Conservation (phyloP, 352 stramenopile genomes). For the Discostella stelligera region DNA sequence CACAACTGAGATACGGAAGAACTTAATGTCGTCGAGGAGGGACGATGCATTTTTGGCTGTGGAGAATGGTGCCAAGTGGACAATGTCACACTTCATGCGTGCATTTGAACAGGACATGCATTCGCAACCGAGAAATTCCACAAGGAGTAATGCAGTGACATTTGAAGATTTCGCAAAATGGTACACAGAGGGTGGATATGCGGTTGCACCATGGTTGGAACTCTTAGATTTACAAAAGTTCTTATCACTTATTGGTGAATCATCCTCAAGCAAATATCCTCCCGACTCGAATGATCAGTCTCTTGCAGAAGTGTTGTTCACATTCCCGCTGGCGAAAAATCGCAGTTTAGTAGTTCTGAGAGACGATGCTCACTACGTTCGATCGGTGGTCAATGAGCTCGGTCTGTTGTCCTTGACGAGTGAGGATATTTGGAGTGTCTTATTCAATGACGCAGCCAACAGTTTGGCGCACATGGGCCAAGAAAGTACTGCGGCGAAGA, state of each 20-base stretch:
- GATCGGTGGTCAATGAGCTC: slow-evolving; percentile 69
- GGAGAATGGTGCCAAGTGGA: slow-evolving; percentile 76
- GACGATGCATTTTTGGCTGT: slow-evolving; percentile 63
- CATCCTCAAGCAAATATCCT: slow-evolving; percentile 16
- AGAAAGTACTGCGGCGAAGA: slow-evolving; percentile 5
- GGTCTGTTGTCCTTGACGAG: slow-evolving; percentile 61
- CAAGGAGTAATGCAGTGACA: slow-evolving; percentile 81
- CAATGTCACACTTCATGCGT: slow-evolving; percentile 68
- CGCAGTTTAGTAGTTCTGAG: slow-evolving; percentile 73
- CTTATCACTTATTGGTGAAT: slow-evolving; percentile 63
- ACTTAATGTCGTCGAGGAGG: slow-evolving; percentile 33
- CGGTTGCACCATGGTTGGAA: slow-evolving; percentile 94
- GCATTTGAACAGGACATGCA: slow-evolving; percentile 37
- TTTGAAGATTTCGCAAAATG: slow-evolving; percentile 93
- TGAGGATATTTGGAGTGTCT: slow-evolving; percentile 61
- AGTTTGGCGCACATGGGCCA: slow-evolving; percentile 14
- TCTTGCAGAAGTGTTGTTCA: slow-evolving; percentile 68
- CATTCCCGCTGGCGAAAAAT: slow-evolving; percentile 75
- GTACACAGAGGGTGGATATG: slow-evolving; percentile 93
- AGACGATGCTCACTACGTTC: slow-evolving; percentile 78
- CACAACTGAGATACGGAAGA: slow-evolving; percentile 50
- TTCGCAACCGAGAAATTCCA: slow-evolving; percentile 22
- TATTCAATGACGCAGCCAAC: slow-evolving; percentile 52
- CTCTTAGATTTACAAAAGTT: slow-evolving; percentile 93
- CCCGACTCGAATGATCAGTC: slow-evolving; percentile 12